Evolutionary conservation across 768 basidiomycete genomes (phyloP).

Genomic region (Saitozyma podzolica): DNA sequence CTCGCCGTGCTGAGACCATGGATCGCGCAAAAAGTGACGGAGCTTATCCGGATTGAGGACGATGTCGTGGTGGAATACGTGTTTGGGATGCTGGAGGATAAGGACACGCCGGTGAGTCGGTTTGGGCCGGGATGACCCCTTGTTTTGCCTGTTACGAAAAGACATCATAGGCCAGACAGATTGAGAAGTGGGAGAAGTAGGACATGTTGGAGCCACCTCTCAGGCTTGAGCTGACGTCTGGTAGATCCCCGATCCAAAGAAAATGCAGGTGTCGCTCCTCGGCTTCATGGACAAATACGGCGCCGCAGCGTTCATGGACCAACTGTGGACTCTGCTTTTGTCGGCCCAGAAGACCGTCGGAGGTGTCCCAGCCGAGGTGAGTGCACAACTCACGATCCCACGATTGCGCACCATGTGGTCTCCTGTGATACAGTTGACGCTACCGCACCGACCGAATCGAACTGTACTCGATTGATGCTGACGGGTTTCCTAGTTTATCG

Average conservation of each 20-base stretch:
- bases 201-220: not conserved
- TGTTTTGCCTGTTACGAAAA: not conserved
- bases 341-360: conserved; percentile 87
- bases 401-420: not conserved
- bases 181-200: too few species aligned
- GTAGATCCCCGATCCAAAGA: conserved; percentile 85
- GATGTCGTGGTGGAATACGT: conserved; percentile 96
- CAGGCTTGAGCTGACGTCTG: conserved; percentile 4
- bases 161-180: too few species aligned
- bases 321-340: conserved; percentile 86
- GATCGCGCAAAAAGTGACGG: conserved; percentile 81
- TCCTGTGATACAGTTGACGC: not conserved
- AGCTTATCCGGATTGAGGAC: conserved; percentile 90
- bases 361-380: conserved; percentile 75
- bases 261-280: conserved; percentile 91
- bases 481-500: conserved; percentile 40
- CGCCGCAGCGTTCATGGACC: conserved; percentile 80
- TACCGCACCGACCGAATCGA: not conserved
- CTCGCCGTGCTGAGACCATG: conserved; percentile 87
- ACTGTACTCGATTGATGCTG: not conserved
- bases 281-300: conserved; percentile 82
- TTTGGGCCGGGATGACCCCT: not conserved
- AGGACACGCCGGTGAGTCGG: conserved; percentile 69
- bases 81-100: conserved; percentile 88
- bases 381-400: conserved; percentile 4